These are phyloP conservation scores for Beta corolliflora DNA, from an alignment of 179 eudicot species.

Conservation along the genomic window DNA sequence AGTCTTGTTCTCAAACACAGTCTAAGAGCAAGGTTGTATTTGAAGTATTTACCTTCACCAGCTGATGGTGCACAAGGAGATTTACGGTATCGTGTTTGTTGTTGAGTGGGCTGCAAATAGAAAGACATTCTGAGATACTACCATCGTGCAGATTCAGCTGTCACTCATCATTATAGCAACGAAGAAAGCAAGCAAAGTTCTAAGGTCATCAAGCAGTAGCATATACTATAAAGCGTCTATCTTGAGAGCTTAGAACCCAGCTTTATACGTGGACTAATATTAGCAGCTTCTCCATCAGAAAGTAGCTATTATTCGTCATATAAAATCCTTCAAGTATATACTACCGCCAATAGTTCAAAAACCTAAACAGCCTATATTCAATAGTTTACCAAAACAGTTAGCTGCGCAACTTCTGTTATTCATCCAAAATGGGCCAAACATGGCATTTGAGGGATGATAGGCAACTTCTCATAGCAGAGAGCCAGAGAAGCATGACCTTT, in stretches of 20 bases:
- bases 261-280: background rate
- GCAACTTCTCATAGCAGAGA: background rate
- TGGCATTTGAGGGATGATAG: background rate
- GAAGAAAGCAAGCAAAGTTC: background rate
- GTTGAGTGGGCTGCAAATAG: constrained; percentile 80
- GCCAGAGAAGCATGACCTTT: too few relatives aligned
- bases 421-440: too few relatives aligned
- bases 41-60: constrained; percentile 68
- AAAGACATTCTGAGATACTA: background rate
- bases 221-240: background rate
- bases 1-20: too few relatives aligned
- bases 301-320: background rate
- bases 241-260: background rate
- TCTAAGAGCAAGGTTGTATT: background rate
- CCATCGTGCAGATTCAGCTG: background rate
- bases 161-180: background rate
- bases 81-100: constrained; percentile 93
- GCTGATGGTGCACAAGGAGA: constrained; percentile 91
- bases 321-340: background rate
- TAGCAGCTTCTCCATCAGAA: background rate
- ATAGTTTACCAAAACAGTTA: background rate
- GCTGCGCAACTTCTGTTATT: background rate
- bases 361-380: background rate
- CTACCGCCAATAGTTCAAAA: background rate
- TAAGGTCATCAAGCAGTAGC: background rate